Evolutionary conservation across 192 early-diverging fungal species (phyloP), one percentile per base, ranked within the genome.

Genomic region (Funneliformis mosseae): DNA sequence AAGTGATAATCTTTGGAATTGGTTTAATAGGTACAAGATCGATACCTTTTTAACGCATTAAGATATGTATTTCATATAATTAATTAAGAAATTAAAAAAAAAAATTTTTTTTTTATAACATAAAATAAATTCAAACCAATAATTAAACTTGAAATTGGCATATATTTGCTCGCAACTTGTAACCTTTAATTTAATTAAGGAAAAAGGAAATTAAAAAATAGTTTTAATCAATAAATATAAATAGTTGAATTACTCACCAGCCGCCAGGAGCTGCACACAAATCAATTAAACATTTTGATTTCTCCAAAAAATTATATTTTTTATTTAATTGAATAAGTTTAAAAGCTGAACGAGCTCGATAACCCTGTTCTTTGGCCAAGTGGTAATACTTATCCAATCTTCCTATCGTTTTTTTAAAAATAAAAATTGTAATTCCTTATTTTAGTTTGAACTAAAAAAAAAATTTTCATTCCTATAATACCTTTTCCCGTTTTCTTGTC

Each of bases 321-420:
- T 97, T 97, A 90, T 99, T 99, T 66, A 99, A 91, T 86, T 99
- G 98, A 80, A 99, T 96, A 61, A 99, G 91, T 91, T 99, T 99
- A 92, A 97, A 99, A 78, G 98, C 98, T 68, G 98, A 97, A 89
- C 98, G 96, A 76, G 98, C 96, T 81, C 97, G 92, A 90, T 96
- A 99, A 73, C 98, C 98, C 84, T 98, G 96, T 83, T 99, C 98
- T 89, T 99, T 99, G 86, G 98, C 98, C 91, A 99, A 92, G 84
- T 99, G 95, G 89, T 98, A 99, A 92, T 97, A 99, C 91, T 98
- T 98, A 90, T 99, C 98, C 88, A 99, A 92, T 87, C 98, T 95
- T 48, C 97, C 97, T 91, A 93, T 71, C 14, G 21, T n/a, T 46
- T 25, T 16, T 25, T 21, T 45, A 33, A 16, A 63, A 28, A 0